Evolutionary conservation across 2,329 filamentous ascomycete species (phyloP).

Genomic region (Purpureocillium takamizusanense): DNA sequence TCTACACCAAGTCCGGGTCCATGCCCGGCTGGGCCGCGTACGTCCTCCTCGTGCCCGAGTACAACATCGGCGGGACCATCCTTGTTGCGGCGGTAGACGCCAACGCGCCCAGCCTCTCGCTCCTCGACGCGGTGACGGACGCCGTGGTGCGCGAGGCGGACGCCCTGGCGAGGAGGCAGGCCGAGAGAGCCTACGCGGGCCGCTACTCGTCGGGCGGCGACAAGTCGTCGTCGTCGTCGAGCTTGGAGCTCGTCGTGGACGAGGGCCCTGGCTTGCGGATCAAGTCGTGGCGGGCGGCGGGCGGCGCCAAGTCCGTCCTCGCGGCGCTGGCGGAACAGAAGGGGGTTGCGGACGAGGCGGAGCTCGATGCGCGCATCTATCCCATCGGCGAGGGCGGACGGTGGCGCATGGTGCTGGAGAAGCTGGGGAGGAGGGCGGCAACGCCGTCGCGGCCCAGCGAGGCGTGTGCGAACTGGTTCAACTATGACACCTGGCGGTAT

Average conservation of each 20-base stretch:
- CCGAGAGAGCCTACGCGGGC: no score
- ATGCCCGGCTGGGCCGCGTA: slow-evolving; percentile 20
- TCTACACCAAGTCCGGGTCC: slow-evolving; percentile 22
- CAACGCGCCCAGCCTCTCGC: no score
- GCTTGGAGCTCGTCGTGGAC: neutral
- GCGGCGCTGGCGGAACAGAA: no score
- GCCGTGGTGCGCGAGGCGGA: no score
- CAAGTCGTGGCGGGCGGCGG: neutral
- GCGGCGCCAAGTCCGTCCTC: neutral
- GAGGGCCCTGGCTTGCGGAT: slow-evolving; percentile 3
- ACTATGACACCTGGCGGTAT: neutral
- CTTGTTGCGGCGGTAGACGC: neutral
- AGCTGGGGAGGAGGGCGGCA: neutral
- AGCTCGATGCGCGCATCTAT: slow-evolving; percentile 1
- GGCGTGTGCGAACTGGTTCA: slow-evolving; percentile 1
- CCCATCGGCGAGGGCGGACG: neutral
- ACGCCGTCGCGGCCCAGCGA: neutral
- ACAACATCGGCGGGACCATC: slow-evolving; percentile 14
- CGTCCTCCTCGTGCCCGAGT: slow-evolving; percentile 17
- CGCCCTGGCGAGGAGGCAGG: no score
- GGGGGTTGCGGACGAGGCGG: neutral
- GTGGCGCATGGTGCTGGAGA: slow-evolving; percentile 2
- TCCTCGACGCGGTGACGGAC: no score
- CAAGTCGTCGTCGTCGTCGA: no score
- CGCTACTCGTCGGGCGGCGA: no score